These are phyloP conservation scores for Carpinus fangiana DNA, from an alignment of 306 rosid species.

Conservation along the genomic window DNA sequence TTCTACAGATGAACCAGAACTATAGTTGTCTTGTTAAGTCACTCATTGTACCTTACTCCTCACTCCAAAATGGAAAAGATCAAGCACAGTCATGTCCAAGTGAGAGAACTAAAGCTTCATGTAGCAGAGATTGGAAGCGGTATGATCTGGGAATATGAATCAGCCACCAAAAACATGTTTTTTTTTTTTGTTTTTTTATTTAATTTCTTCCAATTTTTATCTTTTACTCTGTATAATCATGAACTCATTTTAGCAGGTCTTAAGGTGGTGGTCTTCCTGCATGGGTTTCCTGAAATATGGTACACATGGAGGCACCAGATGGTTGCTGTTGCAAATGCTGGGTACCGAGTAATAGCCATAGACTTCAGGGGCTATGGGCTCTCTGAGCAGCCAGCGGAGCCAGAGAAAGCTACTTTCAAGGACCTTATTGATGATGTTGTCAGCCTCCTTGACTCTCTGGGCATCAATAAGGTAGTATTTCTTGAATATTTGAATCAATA, in stretches of 20 bases:
- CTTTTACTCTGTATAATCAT: not conserved
- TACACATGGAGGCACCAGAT: constrained; percentile 80
- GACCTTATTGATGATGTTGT: constrained; percentile 49
- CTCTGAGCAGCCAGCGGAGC: constrained; percentile 57
- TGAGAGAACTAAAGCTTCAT: constrained; percentile 65
- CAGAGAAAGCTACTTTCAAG: constrained; percentile 44
- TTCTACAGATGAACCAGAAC: too few relatives aligned
- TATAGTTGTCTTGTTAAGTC: too few relatives aligned
- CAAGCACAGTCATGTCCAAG: constrained; percentile 53
- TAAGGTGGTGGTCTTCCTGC: constrained; percentile 67
- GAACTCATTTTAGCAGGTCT: constrained; percentile 38
- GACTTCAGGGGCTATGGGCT: constrained; percentile 85
- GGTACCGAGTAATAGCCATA: constrained; percentile 63
- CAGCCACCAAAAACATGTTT: not conserved
- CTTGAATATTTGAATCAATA: not conserved
- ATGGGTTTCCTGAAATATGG: constrained; percentile 86
- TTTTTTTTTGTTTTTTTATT: not conserved
- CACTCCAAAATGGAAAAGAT: constrained; percentile 54
- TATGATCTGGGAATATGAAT: not conserved
- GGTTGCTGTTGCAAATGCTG: constrained; percentile 62
- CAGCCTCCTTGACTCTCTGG: constrained; percentile 53
- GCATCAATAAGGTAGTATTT: constrained; percentile 47
- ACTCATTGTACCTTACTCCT: too few relatives aligned
- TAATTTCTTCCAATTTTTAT: too few relatives aligned
- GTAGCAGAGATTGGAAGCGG: constrained; percentile 65